phyloP scores from a whole-genome alignment of 108 stramenopile species.

The Mediolabrus comicus region DNA sequence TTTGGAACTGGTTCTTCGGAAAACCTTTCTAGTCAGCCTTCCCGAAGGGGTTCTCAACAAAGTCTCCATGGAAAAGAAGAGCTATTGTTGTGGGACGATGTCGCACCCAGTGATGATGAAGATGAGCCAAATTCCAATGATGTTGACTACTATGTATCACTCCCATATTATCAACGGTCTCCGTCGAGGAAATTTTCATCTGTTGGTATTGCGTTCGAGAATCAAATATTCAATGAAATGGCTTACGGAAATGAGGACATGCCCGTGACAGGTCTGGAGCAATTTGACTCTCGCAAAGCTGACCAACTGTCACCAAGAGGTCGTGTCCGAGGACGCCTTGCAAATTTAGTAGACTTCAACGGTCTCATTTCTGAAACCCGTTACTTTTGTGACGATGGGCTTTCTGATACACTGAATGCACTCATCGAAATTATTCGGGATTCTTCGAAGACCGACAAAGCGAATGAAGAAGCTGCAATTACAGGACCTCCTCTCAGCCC shows the following conservation, averaged over 20 bases:
- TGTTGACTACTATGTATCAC: constrained; percentile 8
- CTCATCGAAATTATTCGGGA: constrained; percentile 56
- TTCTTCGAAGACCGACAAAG: constrained; percentile 20
- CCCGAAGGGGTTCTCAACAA: background rate
- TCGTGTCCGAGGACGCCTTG: constrained; percentile 68
- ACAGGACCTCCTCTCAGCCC: constrained; percentile 60
- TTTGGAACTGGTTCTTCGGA: constrained; percentile 28
- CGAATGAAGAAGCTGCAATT: constrained; percentile 8
- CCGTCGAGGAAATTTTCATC: constrained; percentile 21
- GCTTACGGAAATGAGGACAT: constrained; percentile 43
- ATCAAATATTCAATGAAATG: constrained; percentile 65
- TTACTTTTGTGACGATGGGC: constrained; percentile 64
- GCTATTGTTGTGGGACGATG: constrained; percentile 71
- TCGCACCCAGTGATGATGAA: constrained; percentile 75
- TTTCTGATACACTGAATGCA: constrained; percentile 55
- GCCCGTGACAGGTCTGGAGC: constrained; percentile 80
- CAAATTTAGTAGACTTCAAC: constrained; percentile 59
- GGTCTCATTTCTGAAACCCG: constrained; percentile 73
- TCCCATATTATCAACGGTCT: background rate
- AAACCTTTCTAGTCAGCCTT: background rate
- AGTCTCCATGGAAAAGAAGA: constrained; percentile 67
- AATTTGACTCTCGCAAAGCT: constrained; percentile 55
- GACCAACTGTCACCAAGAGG: constrained; percentile 53
- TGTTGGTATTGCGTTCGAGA: constrained; percentile 74
- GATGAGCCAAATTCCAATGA: constrained; percentile 40